Evolutionary conservation across 23 red algal species (phyloP).

Genomic region (Gracilaria vermiculophylla): DNA sequence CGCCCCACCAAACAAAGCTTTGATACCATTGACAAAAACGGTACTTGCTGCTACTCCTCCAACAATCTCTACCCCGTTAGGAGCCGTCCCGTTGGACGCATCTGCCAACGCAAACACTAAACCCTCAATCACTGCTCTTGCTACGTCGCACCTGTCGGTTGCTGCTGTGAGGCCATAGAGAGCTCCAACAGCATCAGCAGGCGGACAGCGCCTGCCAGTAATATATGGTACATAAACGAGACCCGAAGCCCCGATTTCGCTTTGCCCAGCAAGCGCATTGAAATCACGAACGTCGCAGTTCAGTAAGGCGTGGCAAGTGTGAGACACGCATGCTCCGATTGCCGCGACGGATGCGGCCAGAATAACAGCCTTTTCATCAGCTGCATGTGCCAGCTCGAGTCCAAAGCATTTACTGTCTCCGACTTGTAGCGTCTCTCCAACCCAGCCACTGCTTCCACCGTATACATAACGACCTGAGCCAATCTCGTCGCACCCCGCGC

Average conservation of each 20-base stretch:
- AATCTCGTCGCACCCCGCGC: slow-evolving; percentile 31
- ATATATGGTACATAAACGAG: slow-evolving; percentile 49
- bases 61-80: slow-evolving; percentile 7
- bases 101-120: slow-evolving; percentile 45
- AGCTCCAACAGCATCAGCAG: slow-evolving; percentile 8
- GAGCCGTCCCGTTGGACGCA: background rate
- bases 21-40: slow-evolving; percentile 37
- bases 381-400: slow-evolving; percentile 34
- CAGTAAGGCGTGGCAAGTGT: slow-evolving; percentile 10
- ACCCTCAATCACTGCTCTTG: slow-evolving; percentile 44
- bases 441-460: slow-evolving; percentile 50
- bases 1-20: slow-evolving; percentile 18
- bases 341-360: slow-evolving; percentile 23
- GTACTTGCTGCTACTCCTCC: slow-evolving; percentile 33
- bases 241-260: slow-evolving; percentile 30
- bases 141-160: slow-evolving; percentile 4
- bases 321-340: slow-evolving; percentile 10
- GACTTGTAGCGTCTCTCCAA: background rate
- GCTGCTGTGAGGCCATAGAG: slow-evolving; percentile 11
- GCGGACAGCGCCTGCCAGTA: slow-evolving; percentile 49
- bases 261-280: background rate
- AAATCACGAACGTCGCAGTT: background rate
- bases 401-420: background rate
- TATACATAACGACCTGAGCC: slow-evolving; percentile 41
- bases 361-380: background rate